Base-by-base conservation (phyloP, 2,329 filamentous ascomycete genomes). In the Colletotrichum cuscutae region DNA sequence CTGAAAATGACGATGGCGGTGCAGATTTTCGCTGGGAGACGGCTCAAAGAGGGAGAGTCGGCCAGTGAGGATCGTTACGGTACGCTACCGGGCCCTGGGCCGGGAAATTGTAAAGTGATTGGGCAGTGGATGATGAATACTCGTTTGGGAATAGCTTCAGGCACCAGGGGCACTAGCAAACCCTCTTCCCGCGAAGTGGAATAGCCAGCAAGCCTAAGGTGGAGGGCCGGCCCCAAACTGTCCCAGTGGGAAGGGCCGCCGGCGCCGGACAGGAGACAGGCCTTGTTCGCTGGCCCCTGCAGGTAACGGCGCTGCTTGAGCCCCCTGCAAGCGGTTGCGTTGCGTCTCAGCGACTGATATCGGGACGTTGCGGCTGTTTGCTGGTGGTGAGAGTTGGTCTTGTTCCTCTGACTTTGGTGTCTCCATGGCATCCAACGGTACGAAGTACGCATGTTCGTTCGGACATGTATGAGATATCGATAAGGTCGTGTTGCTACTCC, bases 71-170 rank as follows among this genome's bases (percentile, higher is more conserved):
- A 61, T 65, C 19, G 19, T 49, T 4, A 49, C 19, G 42, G 19
- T 49, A 42, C 60, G 66, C 46, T 65, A 61, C 52, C 66, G 28
- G 61, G 35, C 46, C 53, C 66, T 61, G 30, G 52, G 19, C 60
- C 61, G 71, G 56, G 71, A 73, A 73, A 65, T 73, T 73, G 66
- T 56, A 65, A 71, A 56, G 56, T 65, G 59, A 71, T 73, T 73
- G 71, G 71, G 60, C 37, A 65, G 71, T 61, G 56, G 66, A 53
- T n/a, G 60, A 49, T 19, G 56, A 42, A n/a, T 64, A n/a, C 70
- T 53, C 19, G 13, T 65, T 71, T 22, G 26, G 60, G 66, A 71
- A 64, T 73, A 65, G 66, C 66, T 54, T 57, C 71, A 73, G 71
- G 71, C 67, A 73, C 71, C 54, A 28, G 66, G 26, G 32, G 28